phyloP scores from a whole-genome alignment of 352 stramenopile genomes.

The Pythium monospermum region DNA sequence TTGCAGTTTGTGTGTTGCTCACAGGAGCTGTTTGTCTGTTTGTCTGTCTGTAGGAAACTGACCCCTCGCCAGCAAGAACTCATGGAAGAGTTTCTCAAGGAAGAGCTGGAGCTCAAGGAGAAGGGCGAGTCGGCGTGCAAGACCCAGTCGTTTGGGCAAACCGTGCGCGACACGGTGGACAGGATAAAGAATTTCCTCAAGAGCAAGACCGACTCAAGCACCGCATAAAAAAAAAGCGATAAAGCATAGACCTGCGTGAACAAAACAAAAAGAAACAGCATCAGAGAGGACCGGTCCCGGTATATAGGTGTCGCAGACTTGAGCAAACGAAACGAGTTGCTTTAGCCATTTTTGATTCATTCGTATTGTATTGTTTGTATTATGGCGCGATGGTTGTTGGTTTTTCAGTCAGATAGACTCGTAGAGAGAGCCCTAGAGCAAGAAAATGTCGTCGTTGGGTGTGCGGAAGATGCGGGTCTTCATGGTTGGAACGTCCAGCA shows the following conservation, averaged over 20 bases:
- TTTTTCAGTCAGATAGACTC: background rate
- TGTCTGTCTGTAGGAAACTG: constrained; percentile 65
- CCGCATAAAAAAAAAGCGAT: constrained; percentile 5
- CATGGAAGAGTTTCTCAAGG: constrained; percentile 93
- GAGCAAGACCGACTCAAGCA: constrained; percentile 27
- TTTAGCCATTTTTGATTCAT: no score
- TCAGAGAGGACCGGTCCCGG: no score
- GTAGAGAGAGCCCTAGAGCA: constrained; percentile 46
- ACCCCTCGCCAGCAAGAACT: constrained; percentile 93
- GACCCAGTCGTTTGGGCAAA: constrained; percentile 75
- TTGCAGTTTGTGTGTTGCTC: background rate
- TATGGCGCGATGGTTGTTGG: background rate
- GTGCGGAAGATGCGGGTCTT: constrained; percentile 78
- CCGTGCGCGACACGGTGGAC: constrained; percentile 77
- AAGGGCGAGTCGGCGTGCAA: constrained; percentile 77
- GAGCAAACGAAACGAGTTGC: no score
- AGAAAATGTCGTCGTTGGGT: constrained; percentile 79
- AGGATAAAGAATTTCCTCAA: constrained; percentile 89
- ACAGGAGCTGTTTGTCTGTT: no score
- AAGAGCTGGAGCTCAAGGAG: constrained; percentile 65
- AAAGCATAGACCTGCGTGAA: no score
- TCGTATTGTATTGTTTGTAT: background rate
- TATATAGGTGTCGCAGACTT: no score
- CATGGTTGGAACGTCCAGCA: constrained; percentile 76
- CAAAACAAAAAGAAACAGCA: no score